Conservation (phyloP, 345 rosid species). For the Trapa incisa region DNA sequence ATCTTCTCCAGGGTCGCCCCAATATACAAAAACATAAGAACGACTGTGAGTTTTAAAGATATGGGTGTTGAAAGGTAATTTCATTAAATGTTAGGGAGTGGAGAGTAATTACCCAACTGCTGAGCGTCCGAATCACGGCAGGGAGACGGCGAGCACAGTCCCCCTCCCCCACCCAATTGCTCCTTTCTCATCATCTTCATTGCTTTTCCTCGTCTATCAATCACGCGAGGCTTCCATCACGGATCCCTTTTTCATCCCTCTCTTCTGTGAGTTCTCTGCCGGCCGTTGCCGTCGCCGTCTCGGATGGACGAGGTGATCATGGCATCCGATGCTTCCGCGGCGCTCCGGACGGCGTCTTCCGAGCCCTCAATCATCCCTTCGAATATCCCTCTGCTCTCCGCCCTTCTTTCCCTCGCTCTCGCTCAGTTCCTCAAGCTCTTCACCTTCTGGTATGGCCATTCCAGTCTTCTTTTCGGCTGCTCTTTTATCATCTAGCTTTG, state of each 20-base stretch:
- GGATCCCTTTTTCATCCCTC: neutral
- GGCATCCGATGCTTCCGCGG: constrained; percentile 30
- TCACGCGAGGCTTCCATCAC: neutral
- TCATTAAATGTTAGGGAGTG: neutral
- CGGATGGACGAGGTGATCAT: constrained; percentile 37
- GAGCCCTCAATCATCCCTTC: constrained; percentile 21
- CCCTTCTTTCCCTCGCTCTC: constrained; percentile 31
- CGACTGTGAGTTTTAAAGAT: too few relatives aligned
- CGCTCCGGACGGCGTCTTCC: constrained; percentile 21
- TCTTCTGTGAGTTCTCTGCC: neutral
- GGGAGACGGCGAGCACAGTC: neutral
- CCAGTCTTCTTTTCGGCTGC: neutral
- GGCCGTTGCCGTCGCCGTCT: neutral
- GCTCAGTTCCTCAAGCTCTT: constrained; percentile 48
- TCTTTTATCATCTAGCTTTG: neutral
- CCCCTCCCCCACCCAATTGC: neutral
- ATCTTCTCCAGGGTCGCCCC: too few relatives aligned
- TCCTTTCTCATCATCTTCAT: neutral
- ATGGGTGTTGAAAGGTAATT: too few relatives aligned
- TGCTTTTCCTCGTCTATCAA: neutral
- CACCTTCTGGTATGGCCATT: constrained; percentile 30
- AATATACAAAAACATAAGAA: neutral
- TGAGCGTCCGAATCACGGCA: neutral
- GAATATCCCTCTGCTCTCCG: constrained; percentile 35
- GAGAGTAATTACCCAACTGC: neutral